Base-by-base conservation (phyloP, 2,329 filamentous ascomycete genomes). In the Pseudogymnoascus sp. region DNA sequence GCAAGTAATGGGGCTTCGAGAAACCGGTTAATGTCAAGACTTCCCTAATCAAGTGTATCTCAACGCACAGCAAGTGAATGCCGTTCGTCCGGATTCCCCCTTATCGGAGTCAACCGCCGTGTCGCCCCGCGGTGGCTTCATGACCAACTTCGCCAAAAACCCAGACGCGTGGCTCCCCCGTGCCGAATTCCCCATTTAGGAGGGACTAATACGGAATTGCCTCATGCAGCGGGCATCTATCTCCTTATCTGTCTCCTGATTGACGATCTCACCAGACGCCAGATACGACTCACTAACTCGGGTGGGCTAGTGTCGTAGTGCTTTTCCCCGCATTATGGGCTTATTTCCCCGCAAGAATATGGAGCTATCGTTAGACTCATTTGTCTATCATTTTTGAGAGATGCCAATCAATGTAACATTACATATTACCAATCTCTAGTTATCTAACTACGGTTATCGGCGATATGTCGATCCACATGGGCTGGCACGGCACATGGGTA, bases 161-260 rank as follows among this genome's bases (percentile, higher is more conserved):
- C n/a, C 43, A 12, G 18, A 53, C 43, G 25, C 25, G 43, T 53
- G 43, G 43, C 43, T 33, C 25, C 11, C 25, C 18, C n/a, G 25
- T 53, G 43, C 28, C 25, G 8, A 33, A 33, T 53, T 53, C 43
- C 43, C 25, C n/a, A 53, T 33, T 53, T 8, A n/a, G 43, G 25
- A 33, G 3, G 30, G 6, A 9, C 25, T 33, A 53, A 18, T 7
- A 33, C 8, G 43, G 25, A 53, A 33, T 12, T 53, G 11, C 25
- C 25, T 18, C 43, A 33, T 53, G 43, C n/a, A 33, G 9, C 18
- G 43, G 12, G 9, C 25, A 53, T 53, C 43, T 18, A 53, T 53
- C n/a, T 53, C 43, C 43, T 53, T 53, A 50, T 53, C 25, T 53
- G 43, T 33, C 25, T 30, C 43, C 11, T 53, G 43, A 33, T 53